A percentile compares a stretch with the other conserved stretches of the same genome.
Evolutionary conservation across 129 eudicot species (phyloP).

Genomic region (Glebionis coronaria): DNA sequence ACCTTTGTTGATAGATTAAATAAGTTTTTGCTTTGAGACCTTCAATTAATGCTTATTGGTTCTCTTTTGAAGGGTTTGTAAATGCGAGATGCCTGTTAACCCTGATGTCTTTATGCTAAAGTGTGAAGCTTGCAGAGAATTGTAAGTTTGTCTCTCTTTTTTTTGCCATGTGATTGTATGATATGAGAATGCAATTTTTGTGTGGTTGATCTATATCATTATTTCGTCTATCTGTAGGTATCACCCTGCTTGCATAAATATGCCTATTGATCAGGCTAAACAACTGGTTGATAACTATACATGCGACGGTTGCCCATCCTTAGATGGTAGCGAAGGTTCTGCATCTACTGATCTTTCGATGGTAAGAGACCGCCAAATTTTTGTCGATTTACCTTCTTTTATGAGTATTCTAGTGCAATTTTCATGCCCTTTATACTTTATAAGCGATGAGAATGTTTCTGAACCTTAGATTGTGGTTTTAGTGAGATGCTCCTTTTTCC

Average conservation of each 20-base stretch:
- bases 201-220: neutral
- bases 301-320: slow-evolving; percentile 47
- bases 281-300: slow-evolving; percentile 42
- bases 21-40: neutral
- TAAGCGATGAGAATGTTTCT: neutral
- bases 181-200: neutral
- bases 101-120: slow-evolving; percentile 69
- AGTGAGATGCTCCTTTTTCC: too few species aligned
- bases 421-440: neutral
- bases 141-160: slow-evolving; percentile 6
- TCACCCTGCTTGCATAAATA: slow-evolving; percentile 66
- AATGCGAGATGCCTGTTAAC: slow-evolving; percentile 65
- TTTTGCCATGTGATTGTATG: neutral
- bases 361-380: slow-evolving; percentile 30
- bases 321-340: slow-evolving; percentile 23
- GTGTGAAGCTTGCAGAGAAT: slow-evolving; percentile 66
- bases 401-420: neutral
- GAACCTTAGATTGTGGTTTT: neutral
- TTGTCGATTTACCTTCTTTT: neutral
- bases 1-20: neutral
- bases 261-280: slow-evolving; percentile 57
- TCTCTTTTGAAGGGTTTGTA: slow-evolving; percentile 50
- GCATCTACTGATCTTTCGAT: slow-evolving; percentile 26
- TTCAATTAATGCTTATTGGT: neutral
- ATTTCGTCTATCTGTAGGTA: slow-evolving; percentile 40